Conservation (phyloP, 2,329 filamentous ascomycete species). For the Venturia oleaginea region DNA sequence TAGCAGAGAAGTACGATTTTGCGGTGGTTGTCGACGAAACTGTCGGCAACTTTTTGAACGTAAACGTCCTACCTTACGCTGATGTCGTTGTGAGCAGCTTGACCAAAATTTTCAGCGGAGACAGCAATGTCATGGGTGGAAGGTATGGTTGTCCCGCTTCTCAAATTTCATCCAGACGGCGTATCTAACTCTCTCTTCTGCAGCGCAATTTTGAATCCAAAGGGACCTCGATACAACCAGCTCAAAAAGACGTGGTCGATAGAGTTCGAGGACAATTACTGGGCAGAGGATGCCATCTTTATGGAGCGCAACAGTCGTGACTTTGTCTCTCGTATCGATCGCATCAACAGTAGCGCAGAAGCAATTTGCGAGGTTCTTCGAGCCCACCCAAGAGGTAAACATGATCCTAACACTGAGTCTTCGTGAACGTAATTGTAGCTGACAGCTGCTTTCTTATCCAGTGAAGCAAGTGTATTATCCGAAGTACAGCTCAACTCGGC, state of each 20-base stretch:
- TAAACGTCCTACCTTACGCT: slow-evolving; percentile 80
- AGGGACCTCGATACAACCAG: slow-evolving; percentile 57
- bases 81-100: slow-evolving; percentile 91
- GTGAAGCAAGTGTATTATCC: slow-evolving; percentile 84
- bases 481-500: slow-evolving; percentile 59
- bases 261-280: slow-evolving; percentile 82
- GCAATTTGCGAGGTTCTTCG: slow-evolving; percentile 65
- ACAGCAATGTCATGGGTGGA: slow-evolving; percentile 97
- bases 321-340: slow-evolving; percentile 71
- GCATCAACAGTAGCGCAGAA: slow-evolving; percentile 80
- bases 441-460: slow-evolving; percentile 18
- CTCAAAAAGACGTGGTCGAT: slow-evolving; percentile 58
- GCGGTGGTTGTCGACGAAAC: slow-evolving; percentile 91
- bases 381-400: slow-evolving; percentile 43
- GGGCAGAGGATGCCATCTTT: slow-evolving; percentile 89
- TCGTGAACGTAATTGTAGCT: not conserved
- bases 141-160: slow-evolving; percentile 33
- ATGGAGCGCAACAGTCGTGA: slow-evolving; percentile 94
- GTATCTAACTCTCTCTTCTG: not conserved
- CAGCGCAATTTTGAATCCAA: slow-evolving; percentile 53
- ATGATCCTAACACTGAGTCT: not conserved
- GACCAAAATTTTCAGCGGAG: slow-evolving; percentile 94
- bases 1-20: slow-evolving; percentile 81
- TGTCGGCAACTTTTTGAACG: slow-evolving; percentile 91
- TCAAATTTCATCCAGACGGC: slow-evolving; percentile 9